phyloP scores from a whole-genome alignment of 371 early-diverging fungal genomes.

The Conidiobolus incongruus region DNA sequence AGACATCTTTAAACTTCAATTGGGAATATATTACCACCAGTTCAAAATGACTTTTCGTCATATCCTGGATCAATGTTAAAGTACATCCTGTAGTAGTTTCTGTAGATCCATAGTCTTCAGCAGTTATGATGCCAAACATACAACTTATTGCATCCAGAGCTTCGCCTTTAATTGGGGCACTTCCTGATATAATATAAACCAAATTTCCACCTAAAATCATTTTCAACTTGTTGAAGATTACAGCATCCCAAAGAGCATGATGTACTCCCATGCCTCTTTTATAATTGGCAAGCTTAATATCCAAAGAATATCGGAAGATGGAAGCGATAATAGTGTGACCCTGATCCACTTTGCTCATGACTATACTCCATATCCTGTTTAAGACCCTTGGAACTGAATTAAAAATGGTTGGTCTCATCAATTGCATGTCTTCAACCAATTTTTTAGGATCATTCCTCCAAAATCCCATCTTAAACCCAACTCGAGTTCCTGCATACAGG shows the following conservation, averaged over 20 bases:
- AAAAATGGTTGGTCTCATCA: slow-evolving; percentile 65
- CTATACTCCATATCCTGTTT: slow-evolving; percentile 64
- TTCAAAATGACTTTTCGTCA: too few species aligned
- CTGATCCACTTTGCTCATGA: slow-evolving; percentile 35
- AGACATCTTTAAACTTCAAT: slow-evolving; percentile 78
- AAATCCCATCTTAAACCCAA: slow-evolving; percentile 48
- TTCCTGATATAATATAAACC: slow-evolving; percentile 48
- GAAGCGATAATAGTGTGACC: slow-evolving; percentile 31
- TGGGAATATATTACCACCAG: too few species aligned
- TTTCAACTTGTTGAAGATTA: slow-evolving; percentile 78
- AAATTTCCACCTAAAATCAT: slow-evolving; percentile 79
- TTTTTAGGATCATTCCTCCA: slow-evolving; percentile 53
- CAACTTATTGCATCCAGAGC: slow-evolving; percentile 75
- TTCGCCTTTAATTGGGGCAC: slow-evolving; percentile 79
- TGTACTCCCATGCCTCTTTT: slow-evolving; percentile 26
- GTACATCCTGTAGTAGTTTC: too few species aligned
- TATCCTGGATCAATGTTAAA: too few species aligned
- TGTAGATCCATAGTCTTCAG: too few species aligned
- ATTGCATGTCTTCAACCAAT: slow-evolving; percentile 61
- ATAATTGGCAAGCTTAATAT: slow-evolving; percentile 29
- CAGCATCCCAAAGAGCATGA: slow-evolving; percentile 68
- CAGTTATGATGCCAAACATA: slow-evolving; percentile 32
- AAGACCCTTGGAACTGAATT: slow-evolving; percentile 73
- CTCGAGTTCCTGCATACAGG: slow-evolving; percentile 18
- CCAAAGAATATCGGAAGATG: slow-evolving; percentile 39